Evolutionary conservation across 176 grass and related monocot genomes (phyloP), one percentile per base, ranked within the genome.

Genomic region (Bolboschoenus planiculmis): DNA sequence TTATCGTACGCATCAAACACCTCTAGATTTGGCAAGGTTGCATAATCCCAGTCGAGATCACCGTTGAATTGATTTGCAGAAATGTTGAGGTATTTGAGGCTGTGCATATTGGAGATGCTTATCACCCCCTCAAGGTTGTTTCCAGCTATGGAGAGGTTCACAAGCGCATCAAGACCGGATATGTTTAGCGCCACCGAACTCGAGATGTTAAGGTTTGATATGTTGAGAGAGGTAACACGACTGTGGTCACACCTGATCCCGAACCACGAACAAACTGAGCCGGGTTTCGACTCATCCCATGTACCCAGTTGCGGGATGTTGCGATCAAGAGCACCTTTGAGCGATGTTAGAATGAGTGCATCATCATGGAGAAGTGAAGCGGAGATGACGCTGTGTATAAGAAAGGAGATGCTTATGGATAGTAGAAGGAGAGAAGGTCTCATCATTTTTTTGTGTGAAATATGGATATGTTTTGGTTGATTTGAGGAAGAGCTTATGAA

Each of bases 1-100:
- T 99, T 99, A 88, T 99, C 97, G 61, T 99, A 99, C 56, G 93
- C 93, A 82, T 99, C 93, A 74, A 99, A 37, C 68, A 96, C 89
- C 87, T 99, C 93, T 13, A 99, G 84, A 57, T 6, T 56, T 4
- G 91, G 91, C 10, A 95, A 55, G 5, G 84, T 88, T 59, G 61
- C 5, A 51, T 77, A 86, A 78, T 93, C 91, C 97, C 91, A 99
- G n/a, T 92, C 89, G 46, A 99, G 67, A 27, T 56, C 54, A 64
- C 91, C 88, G 68, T 68, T 70, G 27, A 99, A 90, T 76, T 89
- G 86, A 79, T 99, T 99, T 31, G 47, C 81, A 23, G 93, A 96
- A 42, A 99, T 83, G 82, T 99, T 93, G 20, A 96, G 34, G 79
- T 64, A 77, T 14, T 86, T 81, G 31, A 99, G 92, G 3, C 34